phyloP scores from a whole-genome alignment of 148 eudicot genomes.

The Suaeda aralocaspica region DNA sequence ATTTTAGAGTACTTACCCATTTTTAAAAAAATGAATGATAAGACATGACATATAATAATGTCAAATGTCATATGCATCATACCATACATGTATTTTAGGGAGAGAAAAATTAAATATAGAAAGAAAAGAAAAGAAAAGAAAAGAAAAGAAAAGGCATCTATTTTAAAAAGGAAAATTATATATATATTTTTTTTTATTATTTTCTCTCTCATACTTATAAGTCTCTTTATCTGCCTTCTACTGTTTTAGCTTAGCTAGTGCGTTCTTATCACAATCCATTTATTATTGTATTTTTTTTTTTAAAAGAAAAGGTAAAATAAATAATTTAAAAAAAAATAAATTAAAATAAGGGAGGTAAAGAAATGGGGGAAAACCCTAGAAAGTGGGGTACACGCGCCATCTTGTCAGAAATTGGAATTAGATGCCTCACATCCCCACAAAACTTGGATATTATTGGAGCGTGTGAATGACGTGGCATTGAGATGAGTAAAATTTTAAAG shows the following conservation, averaged over 20 bases:
- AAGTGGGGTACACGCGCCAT: conserved; percentile 18
- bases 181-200: too few relatives aligned
- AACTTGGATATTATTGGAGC: conserved; percentile 19
- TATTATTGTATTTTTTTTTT: conserved; percentile 1
- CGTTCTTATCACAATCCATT: conserved; percentile 32
- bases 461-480: not conserved
- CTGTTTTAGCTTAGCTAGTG: conserved; percentile 19
- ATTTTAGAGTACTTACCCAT: too few relatives aligned
- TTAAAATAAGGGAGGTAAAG: not conserved
- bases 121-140: not conserved
- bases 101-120: conserved; percentile 9
- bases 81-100: conserved; percentile 15
- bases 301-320: not conserved
- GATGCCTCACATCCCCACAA: conserved; percentile 26
- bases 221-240: conserved; percentile 14
- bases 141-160: conserved; percentile 23
- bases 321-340: not conserved
- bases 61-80: conserved; percentile 15
- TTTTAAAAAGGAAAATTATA: not conserved
- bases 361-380: conserved; percentile 26
- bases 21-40: too few relatives aligned
- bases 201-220: not conserved
- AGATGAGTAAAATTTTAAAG: not conserved
- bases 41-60: too few relatives aligned
- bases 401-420: conserved; percentile 26